phyloP scores from a whole-genome alignment of 192 early-diverging fungal species.

The Thamnidium elegans region DNA sequence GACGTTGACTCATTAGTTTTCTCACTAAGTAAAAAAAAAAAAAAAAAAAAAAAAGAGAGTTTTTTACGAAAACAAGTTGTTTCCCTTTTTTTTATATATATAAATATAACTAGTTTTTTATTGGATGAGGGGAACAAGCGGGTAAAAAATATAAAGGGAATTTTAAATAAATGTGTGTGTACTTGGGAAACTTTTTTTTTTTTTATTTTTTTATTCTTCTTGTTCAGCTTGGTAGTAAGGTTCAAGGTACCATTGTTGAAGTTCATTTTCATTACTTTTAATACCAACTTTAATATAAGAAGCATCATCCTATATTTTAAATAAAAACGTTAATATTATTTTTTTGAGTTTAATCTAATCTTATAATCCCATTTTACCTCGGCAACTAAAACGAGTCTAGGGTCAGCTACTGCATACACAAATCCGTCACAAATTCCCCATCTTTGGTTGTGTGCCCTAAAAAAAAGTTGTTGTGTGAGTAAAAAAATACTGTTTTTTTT shows the following conservation, averaged over 20 bases:
- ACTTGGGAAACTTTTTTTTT: slow-evolving; percentile 7
- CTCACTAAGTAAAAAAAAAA: not conserved
- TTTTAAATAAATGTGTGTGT: not conserved
- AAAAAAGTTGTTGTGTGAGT: not conserved
- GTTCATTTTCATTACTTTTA: not conserved
- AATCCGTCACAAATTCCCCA: slow-evolving; percentile 31
- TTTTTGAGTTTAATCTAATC: not conserved
- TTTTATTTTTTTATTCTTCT: too few relatives aligned
- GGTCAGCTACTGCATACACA: slow-evolving; percentile 22
- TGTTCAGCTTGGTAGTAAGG: not conserved
- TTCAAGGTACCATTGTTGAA: not conserved
- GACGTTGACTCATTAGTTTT: slow-evolving; percentile 8
- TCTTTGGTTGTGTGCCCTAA: slow-evolving; percentile 31
- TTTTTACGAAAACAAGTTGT: not conserved
- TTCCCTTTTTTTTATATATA: not conserved
- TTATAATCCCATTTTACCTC: slow-evolving; percentile 6
- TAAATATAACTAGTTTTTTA: not conserved
- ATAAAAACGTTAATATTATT: too few relatives aligned
- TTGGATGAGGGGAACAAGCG: slow-evolving; percentile 6
- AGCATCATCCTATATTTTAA: too few relatives aligned
- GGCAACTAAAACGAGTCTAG: slow-evolving; percentile 21
- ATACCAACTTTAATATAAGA: not conserved
- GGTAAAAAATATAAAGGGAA: not conserved
- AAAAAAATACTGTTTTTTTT: slow-evolving; percentile 4
- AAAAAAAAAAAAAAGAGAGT: not conserved